These are phyloP conservation scores for Mycena latifolia DNA, from an alignment of 768 basidiomycete species.

Conservation along the genomic window DNA sequence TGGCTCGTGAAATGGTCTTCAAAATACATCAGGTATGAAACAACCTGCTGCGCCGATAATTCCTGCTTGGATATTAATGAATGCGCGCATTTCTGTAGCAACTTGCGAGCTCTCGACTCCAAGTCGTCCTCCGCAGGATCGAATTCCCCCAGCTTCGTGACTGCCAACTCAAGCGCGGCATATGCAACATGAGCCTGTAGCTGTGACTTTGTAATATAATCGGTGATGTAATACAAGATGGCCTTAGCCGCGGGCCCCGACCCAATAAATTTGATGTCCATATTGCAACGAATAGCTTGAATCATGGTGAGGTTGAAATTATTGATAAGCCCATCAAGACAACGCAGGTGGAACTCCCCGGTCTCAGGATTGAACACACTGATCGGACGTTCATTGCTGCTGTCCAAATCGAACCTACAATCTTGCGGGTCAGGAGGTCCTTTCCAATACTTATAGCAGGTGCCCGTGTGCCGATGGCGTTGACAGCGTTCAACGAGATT, in stretches of 20 bases:
- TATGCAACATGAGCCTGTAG: conserved; percentile 4
- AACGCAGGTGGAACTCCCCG: not conserved
- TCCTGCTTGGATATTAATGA: not conserved
- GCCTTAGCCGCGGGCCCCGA: not conserved
- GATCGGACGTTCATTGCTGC: not conserved
- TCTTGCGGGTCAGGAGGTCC: not conserved
- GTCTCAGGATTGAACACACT: not conserved
- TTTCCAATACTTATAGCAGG: no score
- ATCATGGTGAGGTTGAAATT: not conserved
- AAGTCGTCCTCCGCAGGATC: not conserved
- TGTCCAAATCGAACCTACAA: not conserved
- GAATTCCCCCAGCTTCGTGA: not conserved
- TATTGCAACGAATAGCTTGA: not conserved
- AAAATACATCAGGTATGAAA: not conserved
- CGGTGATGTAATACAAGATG: not conserved
- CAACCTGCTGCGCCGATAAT: not conserved
- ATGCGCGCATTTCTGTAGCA: not conserved
- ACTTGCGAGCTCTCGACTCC: not conserved
- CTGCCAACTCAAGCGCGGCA: not conserved
- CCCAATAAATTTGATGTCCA: not conserved
- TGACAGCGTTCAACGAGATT: no score
- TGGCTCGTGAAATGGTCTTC: conserved; percentile 1
- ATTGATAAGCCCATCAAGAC: conserved; percentile 1
- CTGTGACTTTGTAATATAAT: conserved; percentile 7
- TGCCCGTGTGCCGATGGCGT: no score